Percentiles rank a stretch among this genome's conserved stretches.
Evolutionary conservation across 2,329 filamentous ascomycete species (phyloP).

Genomic region (Penicillium sp.): DNA sequence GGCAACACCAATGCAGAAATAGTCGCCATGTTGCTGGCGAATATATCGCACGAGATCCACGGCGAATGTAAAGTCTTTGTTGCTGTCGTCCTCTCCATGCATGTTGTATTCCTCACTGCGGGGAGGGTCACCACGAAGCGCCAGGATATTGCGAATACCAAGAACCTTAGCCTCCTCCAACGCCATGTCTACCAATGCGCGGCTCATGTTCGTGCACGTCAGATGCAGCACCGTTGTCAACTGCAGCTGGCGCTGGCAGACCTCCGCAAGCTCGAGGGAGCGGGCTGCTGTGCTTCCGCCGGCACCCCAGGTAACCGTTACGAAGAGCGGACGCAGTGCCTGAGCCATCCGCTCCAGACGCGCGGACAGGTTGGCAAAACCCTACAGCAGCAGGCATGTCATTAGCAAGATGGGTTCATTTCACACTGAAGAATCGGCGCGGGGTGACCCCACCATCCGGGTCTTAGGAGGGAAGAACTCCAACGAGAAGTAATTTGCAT

Average conservation of each 20-base stretch:
- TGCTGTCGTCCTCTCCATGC: constrained; percentile 58
- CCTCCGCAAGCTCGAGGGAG: constrained; percentile 88
- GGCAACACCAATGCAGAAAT: constrained; percentile 94
- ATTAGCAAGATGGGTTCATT: constrained; percentile 23
- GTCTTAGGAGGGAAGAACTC: constrained; percentile 99
- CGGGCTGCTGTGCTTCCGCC: constrained; percentile 88
- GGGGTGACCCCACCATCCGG: constrained; percentile 61
- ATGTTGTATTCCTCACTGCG: constrained; percentile 81
- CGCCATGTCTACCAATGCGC: constrained; percentile 78
- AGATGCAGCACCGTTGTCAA: constrained; percentile 94
- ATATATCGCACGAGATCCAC: constrained; percentile 89
- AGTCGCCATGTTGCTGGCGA: constrained; percentile 77
- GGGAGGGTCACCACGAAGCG: constrained; percentile 86
- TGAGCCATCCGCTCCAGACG: constrained; percentile 93
- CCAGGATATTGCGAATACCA: constrained; percentile 90
- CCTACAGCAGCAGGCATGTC: constrained; percentile 44
- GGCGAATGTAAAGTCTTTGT: constrained; percentile 82
- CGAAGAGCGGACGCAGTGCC: constrained; percentile 85
- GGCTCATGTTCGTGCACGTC: constrained; percentile 97
- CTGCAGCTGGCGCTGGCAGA: constrained; percentile 87
- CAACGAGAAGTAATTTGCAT: constrained; percentile 86
- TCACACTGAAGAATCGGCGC: constrained; percentile 15
- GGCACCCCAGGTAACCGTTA: constrained; percentile 97
- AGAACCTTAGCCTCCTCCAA: constrained; percentile 85
- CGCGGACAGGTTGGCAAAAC: constrained; percentile 87